Evolutionary conservation across 768 basidiomycete genomes (phyloP), one percentile per base, ranked within the genome.

Genomic region (Trametes villosa): DNA sequence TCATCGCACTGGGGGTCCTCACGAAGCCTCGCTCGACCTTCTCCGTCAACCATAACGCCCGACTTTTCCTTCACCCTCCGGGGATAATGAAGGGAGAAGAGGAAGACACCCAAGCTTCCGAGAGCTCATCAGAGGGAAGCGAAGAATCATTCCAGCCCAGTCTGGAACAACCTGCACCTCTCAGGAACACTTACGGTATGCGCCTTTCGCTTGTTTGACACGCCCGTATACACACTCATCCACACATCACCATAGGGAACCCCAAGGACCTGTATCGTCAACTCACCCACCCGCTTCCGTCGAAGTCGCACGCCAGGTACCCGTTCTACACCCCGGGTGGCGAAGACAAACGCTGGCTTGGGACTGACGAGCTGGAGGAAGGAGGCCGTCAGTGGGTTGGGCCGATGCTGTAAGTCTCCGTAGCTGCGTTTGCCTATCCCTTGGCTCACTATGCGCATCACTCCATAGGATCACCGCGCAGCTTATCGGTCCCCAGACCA

Each of bases 271-370:
- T 66, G 26, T 82, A 83, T 65, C 68, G 77, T 34, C 79, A 75
- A 29, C 73, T 90, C 55, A 78, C 71, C 12, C 77, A 82, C 54
- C 91, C 91, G 4, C 70, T 79, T 18, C 91, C 92, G 31, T 76
- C 82, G 4, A 66, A 64, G 15, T 77, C 76, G 4, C 84, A 91
- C 69, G 65, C 70, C 18, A 83, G 86, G 52, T 93, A 92, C 73
- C 92, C 91, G 13, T 86, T 87, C 66, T 85, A 82, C 67, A 91
- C 91, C 12, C 81, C 85, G 0, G 87, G 89, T 1, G 89, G 86
- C 12, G 78, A 77, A 29, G 90, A 92, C 71, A 79, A 78, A 62
- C 82, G 88, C 26, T 88, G 90, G 88, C 57, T 81, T 24, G 78
- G 75, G 24, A 74, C 75, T 12, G 81, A 79, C 22, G 80, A 78